A percentile compares a stretch with the other conserved stretches of the same genome.
Evolutionary conservation across 1,284 basidiomycete species (phyloP).

Genomic region (Ustilago curta): DNA sequence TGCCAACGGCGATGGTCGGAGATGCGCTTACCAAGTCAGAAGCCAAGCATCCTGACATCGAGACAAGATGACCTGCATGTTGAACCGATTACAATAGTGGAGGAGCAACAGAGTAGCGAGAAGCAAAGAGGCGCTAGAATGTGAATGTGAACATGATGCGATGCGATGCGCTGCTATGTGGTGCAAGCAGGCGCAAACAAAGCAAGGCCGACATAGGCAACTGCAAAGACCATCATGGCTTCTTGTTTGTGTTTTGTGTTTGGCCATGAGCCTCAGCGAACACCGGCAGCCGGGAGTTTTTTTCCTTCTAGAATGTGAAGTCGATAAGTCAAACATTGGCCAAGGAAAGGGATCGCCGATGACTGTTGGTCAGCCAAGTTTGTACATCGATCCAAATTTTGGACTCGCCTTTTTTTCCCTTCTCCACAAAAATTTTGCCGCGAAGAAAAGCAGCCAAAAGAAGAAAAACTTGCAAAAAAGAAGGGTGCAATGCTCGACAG

Average conservation of each 20-base stretch:
- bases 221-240: not conserved
- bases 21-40: slow-evolving; percentile 7
- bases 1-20: not conserved
- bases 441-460: not conserved
- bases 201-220: not conserved
- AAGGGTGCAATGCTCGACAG: not conserved
- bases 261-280: not conserved
- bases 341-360: not conserved
- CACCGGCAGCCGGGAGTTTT: not conserved
- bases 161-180: slow-evolving; percentile 29
- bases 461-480: slow-evolving; percentile 8
- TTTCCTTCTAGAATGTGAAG: not conserved
- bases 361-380: too few relatives aligned
- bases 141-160: slow-evolving; percentile 15
- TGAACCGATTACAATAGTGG: too few relatives aligned
- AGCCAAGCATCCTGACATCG: slow-evolving; percentile 17
- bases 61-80: not conserved
- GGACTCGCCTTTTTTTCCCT: slow-evolving; percentile 1
- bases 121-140: slow-evolving; percentile 1
- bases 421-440: slow-evolving; percentile 12
- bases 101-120: not conserved
- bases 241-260: not conserved
- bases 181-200: slow-evolving; percentile 1
- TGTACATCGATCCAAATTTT: not conserved
- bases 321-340: not conserved